Base-by-base conservation (phyloP, 192 early-diverging fungal species). In the Podila minutissima region DNA sequence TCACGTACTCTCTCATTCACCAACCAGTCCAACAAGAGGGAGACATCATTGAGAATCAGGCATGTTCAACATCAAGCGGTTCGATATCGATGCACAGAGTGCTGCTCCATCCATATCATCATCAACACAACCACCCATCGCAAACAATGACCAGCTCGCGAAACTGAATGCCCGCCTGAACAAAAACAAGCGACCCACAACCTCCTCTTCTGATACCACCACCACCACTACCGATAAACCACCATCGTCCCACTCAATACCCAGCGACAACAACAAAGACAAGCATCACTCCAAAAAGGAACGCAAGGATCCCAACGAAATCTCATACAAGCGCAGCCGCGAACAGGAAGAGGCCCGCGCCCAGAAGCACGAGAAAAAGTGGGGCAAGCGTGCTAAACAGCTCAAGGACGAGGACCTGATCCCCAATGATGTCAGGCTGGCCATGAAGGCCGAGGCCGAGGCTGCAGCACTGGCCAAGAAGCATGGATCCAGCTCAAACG, bases 151-250 rank as follows among this genome's bases (percentile, higher is more conserved):
- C 35, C 64, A 82, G 2, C 74, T 87, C 12, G 66, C 83, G 17
- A 84, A 85, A 35, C 69, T 87, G 5, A 84, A 84, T 49, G 84
- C 71, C 26, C 75, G 83, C 50, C 31, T 84, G 4, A 85, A 76
- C 29, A 87, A 87, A 37, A 69, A 75, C 51, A 87, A 87, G 60
- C 20, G 59, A 17, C 20, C 55, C 53, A 13, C 46, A 35, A 17
- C 62, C 9, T 65, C 63, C 55, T 67, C 66, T 10, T 29, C 28
- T 19, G 32, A n/a, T 9, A 24, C 71, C 24, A 15, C 32, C 29
- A 57, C 48, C 11, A 29, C 62, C 53, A 35, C 48, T n/a, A 20
- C 41, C 26, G 61, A 71, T 7, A 22, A 37, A 24, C n/a, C 63
- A 4, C 29, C 28, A 12, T 38, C 48, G 26, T 26, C 60, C 12